Conservation (phyloP, 768 basidiomycete genomes). For the Dacryopinax primogenitus region DNA sequence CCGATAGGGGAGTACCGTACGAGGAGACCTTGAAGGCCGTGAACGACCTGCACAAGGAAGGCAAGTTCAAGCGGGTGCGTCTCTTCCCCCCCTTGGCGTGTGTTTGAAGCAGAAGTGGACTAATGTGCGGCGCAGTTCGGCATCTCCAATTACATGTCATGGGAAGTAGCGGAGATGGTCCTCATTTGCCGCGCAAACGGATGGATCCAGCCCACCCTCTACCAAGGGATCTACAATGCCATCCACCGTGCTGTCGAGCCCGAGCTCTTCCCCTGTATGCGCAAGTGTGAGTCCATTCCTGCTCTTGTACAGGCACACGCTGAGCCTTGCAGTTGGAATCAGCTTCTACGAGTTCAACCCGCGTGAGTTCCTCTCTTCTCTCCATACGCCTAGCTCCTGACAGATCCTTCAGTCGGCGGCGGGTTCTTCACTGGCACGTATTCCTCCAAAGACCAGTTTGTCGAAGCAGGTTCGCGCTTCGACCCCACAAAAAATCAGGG, state of each 20-base stretch:
- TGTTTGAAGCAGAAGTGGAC: background rate
- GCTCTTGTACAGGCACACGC: background rate
- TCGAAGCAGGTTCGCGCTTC: constrained; percentile 46
- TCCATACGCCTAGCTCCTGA: background rate
- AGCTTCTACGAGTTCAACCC: constrained; percentile 33
- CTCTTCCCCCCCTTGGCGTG: constrained; percentile 10
- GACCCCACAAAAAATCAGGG: constrained; percentile 38
- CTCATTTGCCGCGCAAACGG: constrained; percentile 33
- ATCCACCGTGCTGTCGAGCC: constrained; percentile 32
- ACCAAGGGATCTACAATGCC: constrained; percentile 38
- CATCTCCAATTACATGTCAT: constrained; percentile 35
- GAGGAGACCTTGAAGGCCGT: constrained; percentile 37
- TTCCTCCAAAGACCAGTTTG: constrained; percentile 19
- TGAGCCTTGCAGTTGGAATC: constrained; percentile 23
- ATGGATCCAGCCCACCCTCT: constrained; percentile 38
- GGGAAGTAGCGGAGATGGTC: constrained; percentile 35
- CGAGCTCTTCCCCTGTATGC: constrained; percentile 34
- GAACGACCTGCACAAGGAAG: constrained; percentile 39
- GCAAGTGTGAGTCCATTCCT: constrained; percentile 22
- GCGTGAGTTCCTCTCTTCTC: constrained; percentile 24
- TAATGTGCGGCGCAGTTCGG: constrained; percentile 27
- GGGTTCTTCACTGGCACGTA: constrained; percentile 34
- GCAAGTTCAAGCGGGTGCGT: constrained; percentile 34
- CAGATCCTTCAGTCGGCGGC: constrained; percentile 25
- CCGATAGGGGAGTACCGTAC: constrained; percentile 34